These are phyloP conservation scores for Cymbopogon citratus DNA, from an alignment of 176 grass and related monocot genomes.

Conservation along the genomic window DNA sequence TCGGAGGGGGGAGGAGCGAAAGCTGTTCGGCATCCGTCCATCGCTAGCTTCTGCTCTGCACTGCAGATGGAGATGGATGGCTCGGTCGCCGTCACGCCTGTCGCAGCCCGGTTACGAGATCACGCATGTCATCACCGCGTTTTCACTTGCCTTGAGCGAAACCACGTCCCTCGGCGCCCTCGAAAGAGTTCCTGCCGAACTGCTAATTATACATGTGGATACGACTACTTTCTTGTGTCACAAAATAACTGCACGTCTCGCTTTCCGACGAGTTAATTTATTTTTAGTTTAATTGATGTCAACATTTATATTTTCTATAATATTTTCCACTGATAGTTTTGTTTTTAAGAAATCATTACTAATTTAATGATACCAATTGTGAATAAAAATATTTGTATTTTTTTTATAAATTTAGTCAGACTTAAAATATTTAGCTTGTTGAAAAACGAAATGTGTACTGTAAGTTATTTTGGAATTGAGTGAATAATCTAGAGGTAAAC, in stretches of 20 bases:
- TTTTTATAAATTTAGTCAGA: too few relatives aligned
- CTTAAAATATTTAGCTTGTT: too few relatives aligned
- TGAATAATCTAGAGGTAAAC: too few relatives aligned
- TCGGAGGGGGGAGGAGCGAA: background rate
- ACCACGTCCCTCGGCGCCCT: background rate
- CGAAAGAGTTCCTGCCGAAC: constrained; percentile 25
- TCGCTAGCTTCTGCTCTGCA: too few relatives aligned
- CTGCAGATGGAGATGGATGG: background rate
- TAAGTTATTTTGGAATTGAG: too few relatives aligned
- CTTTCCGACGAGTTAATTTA: background rate
- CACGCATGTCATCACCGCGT: background rate
- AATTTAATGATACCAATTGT: too few relatives aligned
- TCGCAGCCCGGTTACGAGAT: background rate
- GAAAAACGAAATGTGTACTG: too few relatives aligned
- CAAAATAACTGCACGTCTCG: background rate
- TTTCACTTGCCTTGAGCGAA: background rate
- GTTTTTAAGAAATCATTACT: too few relatives aligned
- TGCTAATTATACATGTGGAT: background rate
- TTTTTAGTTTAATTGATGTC: too few relatives aligned
- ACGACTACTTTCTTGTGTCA: background rate
- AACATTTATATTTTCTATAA: too few relatives aligned
- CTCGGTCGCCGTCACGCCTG: background rate
- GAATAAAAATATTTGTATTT: too few relatives aligned
- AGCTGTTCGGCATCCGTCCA: background rate
- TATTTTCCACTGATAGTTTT: too few relatives aligned